Base-by-base conservation (phyloP, 805 yeast species). In the Myxozyma vanderwaltii region DNA sequence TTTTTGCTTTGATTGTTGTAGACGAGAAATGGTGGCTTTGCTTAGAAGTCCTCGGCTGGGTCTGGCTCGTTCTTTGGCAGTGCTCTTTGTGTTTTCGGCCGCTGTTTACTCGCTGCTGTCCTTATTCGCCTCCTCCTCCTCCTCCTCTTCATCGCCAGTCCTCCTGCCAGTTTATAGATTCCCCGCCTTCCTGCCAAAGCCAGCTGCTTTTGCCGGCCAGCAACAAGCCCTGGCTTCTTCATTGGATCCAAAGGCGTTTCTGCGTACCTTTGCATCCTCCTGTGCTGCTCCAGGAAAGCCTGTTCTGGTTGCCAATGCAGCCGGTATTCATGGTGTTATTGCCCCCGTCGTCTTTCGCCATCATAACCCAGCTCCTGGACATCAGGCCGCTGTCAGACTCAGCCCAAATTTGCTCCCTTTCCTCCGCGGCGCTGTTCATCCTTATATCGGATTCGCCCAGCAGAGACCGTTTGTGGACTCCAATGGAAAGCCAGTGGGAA, bases 401-500 rank as follows among this genome's bases (percentile, higher is more conserved):
- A 50, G 50, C 40, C 61, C 63, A 26, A 59, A 48, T 35, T 3
- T 62, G 3, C 47, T 62, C 23, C 65, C 65, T 3, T 52, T 45
- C 21, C 61, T 61, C 2, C 49, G 46, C 4, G 60, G 61, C 2
- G 47, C 61, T 10, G 46, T 17, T 33, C 48, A 54, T 35, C 61
- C 61, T 21, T 62, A 62, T 36, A 23, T 62, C 15, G 65, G 61
- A 21, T 38, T 62, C 33, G 50, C 54, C 19, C 54, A 63, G 39
- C 51, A 47, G 36, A 19, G 49, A 13, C 58, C 54, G 12, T 35
- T 51, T 31, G 13, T 47, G 23, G 24, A 21, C 15, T 49, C 35
- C 19, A 33, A 51, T 23, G 54, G 27, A 7, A 24, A 17, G 21
- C 26, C 26, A 6, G 35, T 46, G 12, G 50, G 29, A 29, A 24